Percentiles rank a stretch among this genome's conserved stretches.
phyloP scores from a whole-genome alignment of 495 filamentous ascomycete genomes.

The Talaromyces borbonicus region DNA sequence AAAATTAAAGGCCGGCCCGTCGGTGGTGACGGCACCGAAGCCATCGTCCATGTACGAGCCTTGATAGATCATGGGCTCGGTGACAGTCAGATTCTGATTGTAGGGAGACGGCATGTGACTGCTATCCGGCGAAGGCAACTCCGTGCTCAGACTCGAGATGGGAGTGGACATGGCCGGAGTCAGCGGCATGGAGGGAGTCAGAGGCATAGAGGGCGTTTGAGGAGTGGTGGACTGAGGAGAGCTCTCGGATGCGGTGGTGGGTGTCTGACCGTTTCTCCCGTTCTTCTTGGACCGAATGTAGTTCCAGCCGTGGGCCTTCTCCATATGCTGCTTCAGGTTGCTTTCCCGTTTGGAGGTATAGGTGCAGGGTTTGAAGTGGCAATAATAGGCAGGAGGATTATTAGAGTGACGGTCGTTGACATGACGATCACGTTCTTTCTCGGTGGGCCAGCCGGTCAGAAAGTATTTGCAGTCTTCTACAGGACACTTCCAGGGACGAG shows the following conservation, averaged over 20 bases:
- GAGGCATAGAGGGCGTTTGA: no score
- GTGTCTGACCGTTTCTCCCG: constrained; percentile 45
- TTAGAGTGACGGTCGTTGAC: constrained; percentile 87
- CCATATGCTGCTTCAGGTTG: constrained; percentile 99
- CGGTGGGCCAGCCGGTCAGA: constrained; percentile 84
- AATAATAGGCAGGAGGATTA: constrained; percentile 68
- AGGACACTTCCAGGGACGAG: constrained; percentile 88
- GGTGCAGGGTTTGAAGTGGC: constrained; percentile 73
- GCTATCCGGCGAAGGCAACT: constrained; percentile 19
- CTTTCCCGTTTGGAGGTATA: constrained; percentile 94
- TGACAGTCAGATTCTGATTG: constrained; percentile 9
- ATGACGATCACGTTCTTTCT: constrained; percentile 94
- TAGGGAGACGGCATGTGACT: constrained; percentile 21
- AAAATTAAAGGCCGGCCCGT: constrained; percentile 18
- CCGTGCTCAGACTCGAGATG: constrained; percentile 34
- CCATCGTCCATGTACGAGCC: background rate
- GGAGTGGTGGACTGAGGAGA: constrained; percentile 29
- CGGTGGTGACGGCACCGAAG: constrained; percentile 1
- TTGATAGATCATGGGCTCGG: constrained; percentile 10
- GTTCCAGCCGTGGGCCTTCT: constrained; percentile 85
- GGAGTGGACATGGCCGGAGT: constrained; percentile 48
- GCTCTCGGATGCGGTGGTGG: constrained; percentile 10
- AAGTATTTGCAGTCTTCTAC: constrained; percentile 74
- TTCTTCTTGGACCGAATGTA: constrained; percentile 92
- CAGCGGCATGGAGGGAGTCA: constrained; percentile 38